phyloP scores from a whole-genome alignment of 2,329 filamentous ascomycete species.

The Erysiphe neolycopersici region DNA sequence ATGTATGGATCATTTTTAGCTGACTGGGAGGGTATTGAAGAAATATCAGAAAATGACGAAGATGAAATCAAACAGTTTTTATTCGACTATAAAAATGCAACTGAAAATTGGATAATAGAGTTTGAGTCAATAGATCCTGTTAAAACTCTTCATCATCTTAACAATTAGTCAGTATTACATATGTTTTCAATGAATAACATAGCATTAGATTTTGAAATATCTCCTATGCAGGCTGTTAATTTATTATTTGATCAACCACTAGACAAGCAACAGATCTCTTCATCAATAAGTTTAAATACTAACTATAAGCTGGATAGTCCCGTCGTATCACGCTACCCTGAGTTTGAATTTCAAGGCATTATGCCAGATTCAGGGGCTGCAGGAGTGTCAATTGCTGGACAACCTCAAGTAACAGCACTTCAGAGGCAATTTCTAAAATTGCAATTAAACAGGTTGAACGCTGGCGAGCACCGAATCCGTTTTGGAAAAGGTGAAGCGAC shows the following conservation, averaged over 20 bases:
- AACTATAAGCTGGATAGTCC: not conserved
- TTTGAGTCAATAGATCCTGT: not conserved
- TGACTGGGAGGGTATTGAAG: not conserved
- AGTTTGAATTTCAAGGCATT: not conserved
- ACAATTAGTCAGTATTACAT: not conserved
- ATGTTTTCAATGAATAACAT: not conserved
- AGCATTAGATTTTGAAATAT: not conserved
- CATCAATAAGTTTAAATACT: not conserved
- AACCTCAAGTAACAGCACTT: not conserved
- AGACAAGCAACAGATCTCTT: not conserved
- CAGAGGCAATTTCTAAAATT: not conserved
- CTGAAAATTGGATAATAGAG: not conserved
- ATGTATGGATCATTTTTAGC: not conserved
- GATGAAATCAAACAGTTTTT: not conserved
- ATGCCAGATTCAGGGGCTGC: not conserved
- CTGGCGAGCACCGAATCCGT: not conserved
- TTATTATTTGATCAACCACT: not conserved
- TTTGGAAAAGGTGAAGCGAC: not conserved
- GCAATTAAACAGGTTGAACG: not conserved
- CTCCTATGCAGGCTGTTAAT: not conserved
- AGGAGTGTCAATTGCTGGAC: not conserved
- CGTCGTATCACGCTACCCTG: not conserved
- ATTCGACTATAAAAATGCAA: not conserved
- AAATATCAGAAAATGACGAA: not conserved
- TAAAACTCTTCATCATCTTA: not conserved